These are phyloP conservation scores for Saccharomyces jurei DNA, from an alignment of 805 yeast species.

Conservation along the genomic window DNA sequence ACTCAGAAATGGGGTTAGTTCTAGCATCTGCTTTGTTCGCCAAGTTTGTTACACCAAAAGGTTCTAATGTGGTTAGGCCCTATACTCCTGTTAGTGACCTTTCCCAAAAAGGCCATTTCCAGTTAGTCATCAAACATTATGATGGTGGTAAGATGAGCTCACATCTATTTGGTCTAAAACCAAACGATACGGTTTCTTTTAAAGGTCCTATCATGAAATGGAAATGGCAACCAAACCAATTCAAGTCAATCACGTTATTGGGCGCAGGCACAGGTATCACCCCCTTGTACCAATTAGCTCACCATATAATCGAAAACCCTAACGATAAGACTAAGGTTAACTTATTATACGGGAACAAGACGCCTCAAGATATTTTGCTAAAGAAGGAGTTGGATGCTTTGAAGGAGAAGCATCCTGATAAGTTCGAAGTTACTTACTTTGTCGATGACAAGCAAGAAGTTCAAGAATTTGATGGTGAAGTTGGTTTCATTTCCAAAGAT, in stretches of 20 bases:
- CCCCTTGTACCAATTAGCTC: slow-evolving; percentile 83
- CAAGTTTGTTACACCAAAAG: slow-evolving; percentile 76
- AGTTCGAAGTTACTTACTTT: slow-evolving; percentile 70
- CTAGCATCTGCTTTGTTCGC: slow-evolving; percentile 76
- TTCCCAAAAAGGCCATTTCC: slow-evolving; percentile 63
- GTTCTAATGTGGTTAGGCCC: slow-evolving; percentile 78
- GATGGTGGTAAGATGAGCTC: slow-evolving; percentile 75
- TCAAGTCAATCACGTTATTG: slow-evolving; percentile 66
- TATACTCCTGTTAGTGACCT: slow-evolving; percentile 79
- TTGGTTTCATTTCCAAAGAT: slow-evolving; percentile 76
- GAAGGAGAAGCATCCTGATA: slow-evolving; percentile 56
- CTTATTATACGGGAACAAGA: slow-evolving; percentile 70
- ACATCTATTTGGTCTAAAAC: slow-evolving; percentile 63
- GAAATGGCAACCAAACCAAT: slow-evolving; percentile 83
- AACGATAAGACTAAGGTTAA: slow-evolving; percentile 82
- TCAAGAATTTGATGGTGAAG: slow-evolving; percentile 42
- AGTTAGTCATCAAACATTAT: slow-evolving; percentile 77
- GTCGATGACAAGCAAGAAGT: slow-evolving; percentile 46
- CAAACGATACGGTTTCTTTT: slow-evolving; percentile 75
- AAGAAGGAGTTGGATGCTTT: slow-evolving; percentile 63
- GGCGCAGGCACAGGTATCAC: slow-evolving; percentile 98
- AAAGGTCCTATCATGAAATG: slow-evolving; percentile 92
- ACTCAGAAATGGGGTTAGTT: slow-evolving; percentile 64
- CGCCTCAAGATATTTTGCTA: slow-evolving; percentile 73
- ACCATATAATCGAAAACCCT: slow-evolving; percentile 69